Percentiles rank a stretch among this genome's conserved stretches.
Evolutionary conservation across 352 stramenopile genomes (phyloP).

Genomic region (Phytopythium oedochilum): DNA sequence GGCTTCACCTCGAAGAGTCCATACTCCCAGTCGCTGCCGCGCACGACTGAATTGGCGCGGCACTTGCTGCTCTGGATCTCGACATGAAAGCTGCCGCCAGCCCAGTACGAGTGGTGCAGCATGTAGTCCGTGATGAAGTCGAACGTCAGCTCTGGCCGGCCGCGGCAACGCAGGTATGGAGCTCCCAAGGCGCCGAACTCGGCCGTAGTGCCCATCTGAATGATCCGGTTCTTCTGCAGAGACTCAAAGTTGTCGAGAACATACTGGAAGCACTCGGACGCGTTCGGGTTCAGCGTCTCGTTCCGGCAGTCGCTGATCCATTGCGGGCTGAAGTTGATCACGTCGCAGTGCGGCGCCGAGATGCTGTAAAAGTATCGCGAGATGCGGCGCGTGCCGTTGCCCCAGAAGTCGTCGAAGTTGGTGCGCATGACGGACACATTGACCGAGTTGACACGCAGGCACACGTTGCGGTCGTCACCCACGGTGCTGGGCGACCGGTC

Average conservation of each 20-base stretch:
- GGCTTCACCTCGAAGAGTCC: conserved; percentile 18
- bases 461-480: conserved; percentile 16
- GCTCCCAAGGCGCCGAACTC: conserved; percentile 19
- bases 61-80: conserved; percentile 31
- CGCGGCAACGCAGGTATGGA: conserved; percentile 27
- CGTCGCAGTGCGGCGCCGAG: conserved; percentile 24
- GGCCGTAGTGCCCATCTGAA: conserved; percentile 16
- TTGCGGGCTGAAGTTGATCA: conserved; percentile 23
- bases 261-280: conserved; percentile 17
- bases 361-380: conserved; percentile 32
- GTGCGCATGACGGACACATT: conserved; percentile 19
- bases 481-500: conserved; percentile 11
- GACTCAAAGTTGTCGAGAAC: conserved; percentile 29
- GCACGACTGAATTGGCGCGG: conserved; percentile 7
- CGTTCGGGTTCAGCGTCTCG: conserved; percentile 4
- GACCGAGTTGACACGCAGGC: conserved; percentile 26
- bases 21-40: conserved; percentile 8
- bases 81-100: conserved; percentile 25
- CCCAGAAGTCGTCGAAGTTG: conserved; percentile 27
- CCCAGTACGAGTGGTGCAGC: conserved; percentile 29
- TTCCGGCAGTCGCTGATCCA: conserved; percentile 22
- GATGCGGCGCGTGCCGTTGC: conserved; percentile 13
- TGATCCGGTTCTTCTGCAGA: conserved; percentile 8
- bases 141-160: conserved; percentile 15
- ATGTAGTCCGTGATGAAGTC: conserved; percentile 30